Base-by-base conservation (phyloP, 352 stramenopile genomes). In the Phytophthora sp. region DNA sequence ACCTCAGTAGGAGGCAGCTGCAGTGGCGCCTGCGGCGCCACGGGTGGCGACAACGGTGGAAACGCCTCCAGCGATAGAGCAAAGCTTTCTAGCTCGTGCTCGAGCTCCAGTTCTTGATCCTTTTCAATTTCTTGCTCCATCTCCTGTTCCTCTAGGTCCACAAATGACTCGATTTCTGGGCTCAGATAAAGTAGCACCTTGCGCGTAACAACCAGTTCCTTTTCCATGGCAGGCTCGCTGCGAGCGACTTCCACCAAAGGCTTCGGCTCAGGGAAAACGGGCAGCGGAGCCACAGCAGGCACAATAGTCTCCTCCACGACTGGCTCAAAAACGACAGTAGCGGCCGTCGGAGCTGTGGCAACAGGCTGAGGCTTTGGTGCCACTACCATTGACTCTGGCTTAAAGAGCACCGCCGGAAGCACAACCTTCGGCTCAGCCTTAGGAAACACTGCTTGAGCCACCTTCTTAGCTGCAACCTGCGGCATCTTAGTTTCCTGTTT, bases 171-270 rank as follows among this genome's bases (percentile, higher is more conserved):
- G 15, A 12, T 26, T 43, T 60, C 39, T 24, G 60, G 24, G 8
- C 59, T 70, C 39, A 57, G 30, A 27, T 77, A 81, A 12, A 81
- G 54, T 17, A 66, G 45, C 37, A 81, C 72, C 21, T 69, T 76
- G 4, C 72, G 72, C 41, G 62, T 69, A 12, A 51, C 21, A 45
- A 74, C 41, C 18, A 77, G 8, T 18, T 74, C 51, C 13, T 21
- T 51, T 18, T 77, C 55, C 34, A 61, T 23, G 13, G 57, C 48
- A 31, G 66, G 58, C 32, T 79, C 63, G 5, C 57, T 46, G 18
- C 28, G 53, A 18, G 57, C 59, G 4, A 66, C 5, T 54, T 72
- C 59, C 21, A 72, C 51, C 43, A 76, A 50, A 54, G 67, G 17
- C 38, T 68, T 79, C 17, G 12, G 32, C 21, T 53, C 26, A 9